phyloP scores from a whole-genome alignment of 1,284 basidiomycete species.

The Ceratobasidium theobromae region DNA sequence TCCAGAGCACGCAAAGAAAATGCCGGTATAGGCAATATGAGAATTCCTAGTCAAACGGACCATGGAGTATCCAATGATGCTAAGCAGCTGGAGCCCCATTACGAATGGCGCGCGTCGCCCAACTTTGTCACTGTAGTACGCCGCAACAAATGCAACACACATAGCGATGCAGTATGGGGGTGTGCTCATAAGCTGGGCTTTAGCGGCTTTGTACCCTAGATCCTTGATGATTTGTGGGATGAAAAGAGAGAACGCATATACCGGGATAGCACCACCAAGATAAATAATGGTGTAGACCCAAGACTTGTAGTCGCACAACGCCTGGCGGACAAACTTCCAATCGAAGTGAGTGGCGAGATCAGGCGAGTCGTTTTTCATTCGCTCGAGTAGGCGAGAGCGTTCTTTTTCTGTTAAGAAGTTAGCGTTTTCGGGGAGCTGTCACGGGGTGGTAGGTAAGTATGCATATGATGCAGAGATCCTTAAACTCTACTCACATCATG shows the following conservation, averaged over 20 bases:
- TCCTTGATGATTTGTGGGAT: slow-evolving; percentile 53
- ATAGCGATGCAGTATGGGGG: slow-evolving; percentile 54
- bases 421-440: slow-evolving; percentile 39
- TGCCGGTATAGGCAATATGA: slow-evolving; percentile 52
- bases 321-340: slow-evolving; percentile 37
- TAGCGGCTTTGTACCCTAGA: slow-evolving; percentile 63
- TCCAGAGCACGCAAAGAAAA: slow-evolving; percentile 46
- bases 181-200: slow-evolving; percentile 71
- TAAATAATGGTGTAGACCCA: slow-evolving; percentile 52
- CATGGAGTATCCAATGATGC: slow-evolving; percentile 33
- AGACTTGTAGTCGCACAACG: slow-evolving; percentile 43
- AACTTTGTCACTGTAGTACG: slow-evolving; percentile 33
- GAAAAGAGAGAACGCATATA: slow-evolving; percentile 62
- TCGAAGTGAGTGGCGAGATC: slow-evolving; percentile 30
- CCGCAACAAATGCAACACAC: slow-evolving; percentile 38
- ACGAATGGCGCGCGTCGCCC: slow-evolving; percentile 33
- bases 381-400: slow-evolving; percentile 28
- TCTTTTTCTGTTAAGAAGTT: slow-evolving; percentile 34
- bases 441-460: neutral
- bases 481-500: slow-evolving; percentile 20
- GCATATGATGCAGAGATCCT: neutral
- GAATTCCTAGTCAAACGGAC: slow-evolving; percentile 30
- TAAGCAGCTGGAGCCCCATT: slow-evolving; percentile 10
- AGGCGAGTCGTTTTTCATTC: slow-evolving; percentile 26
- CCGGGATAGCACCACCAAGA: slow-evolving; percentile 53